Percentiles rank a stretch among this genome's conserved stretches.
Conservation (phyloP, 1,284 basidiomycete genomes). For the Puccinia hordei region DNA sequence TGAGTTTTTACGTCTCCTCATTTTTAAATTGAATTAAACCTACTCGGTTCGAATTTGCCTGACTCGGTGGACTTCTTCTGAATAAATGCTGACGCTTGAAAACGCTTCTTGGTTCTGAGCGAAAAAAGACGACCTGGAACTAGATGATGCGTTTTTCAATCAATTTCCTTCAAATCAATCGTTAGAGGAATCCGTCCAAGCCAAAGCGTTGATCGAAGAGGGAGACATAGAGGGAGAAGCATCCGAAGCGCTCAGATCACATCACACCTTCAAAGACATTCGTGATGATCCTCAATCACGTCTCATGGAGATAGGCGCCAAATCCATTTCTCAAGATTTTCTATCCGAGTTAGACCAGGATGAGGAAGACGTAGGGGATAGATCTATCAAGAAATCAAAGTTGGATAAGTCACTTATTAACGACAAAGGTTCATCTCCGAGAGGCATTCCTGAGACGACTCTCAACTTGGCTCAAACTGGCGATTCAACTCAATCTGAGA, state of each 20-base stretch:
- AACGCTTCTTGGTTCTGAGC: neutral
- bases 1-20: neutral
- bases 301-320: neutral
- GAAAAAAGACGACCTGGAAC: neutral
- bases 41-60: neutral
- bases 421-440: neutral
- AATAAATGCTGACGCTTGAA: no score
- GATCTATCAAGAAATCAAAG: slow-evolving; percentile 8
- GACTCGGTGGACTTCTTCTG: no score
- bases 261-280: slow-evolving; percentile 2
- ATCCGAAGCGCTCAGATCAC: slow-evolving; percentile 32
- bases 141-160: slow-evolving; percentile 3
- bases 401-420: neutral
- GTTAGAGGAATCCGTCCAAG: slow-evolving; percentile 7
- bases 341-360: neutral
- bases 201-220: slow-evolving; percentile 12
- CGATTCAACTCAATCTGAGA: neutral
- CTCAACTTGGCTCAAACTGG: neutral
- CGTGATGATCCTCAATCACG: neutral
- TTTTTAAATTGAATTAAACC: no score
- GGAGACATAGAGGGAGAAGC: slow-evolving; percentile 42
- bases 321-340: neutral
- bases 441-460: neutral
- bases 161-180: neutral
- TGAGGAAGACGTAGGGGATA: neutral